Base-by-base conservation (phyloP, 164 flowering plant genomes). In the Berberis thunbergii region DNA sequence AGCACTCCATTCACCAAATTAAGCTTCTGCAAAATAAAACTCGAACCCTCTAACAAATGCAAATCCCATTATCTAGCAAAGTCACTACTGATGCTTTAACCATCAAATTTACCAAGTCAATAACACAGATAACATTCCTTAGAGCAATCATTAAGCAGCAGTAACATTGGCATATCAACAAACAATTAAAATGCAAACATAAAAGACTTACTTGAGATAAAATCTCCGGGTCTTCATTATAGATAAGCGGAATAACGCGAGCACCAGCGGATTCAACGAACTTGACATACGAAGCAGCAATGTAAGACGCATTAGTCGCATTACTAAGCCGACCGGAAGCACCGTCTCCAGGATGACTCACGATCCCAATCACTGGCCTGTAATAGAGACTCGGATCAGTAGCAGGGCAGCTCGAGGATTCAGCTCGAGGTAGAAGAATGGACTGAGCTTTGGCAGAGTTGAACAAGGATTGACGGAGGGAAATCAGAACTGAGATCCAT, bases 341-440 rank as follows among this genome's bases (percentile, higher is more conserved):
- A 40, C 99, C 97, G 44, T 95, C 99, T 4, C 99, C 97, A 4
- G 99, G 99, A 62, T 95, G 99, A 53, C 78, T 80, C n/a, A 95
- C 50, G 7, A 95, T 91, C 7, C 99, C 99, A 71, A 95, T 83
- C 45, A 95, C 96, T 48, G 99, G 99, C 54, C 86, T 70, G 72
- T 67, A 85, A 65, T 86, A 79, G 9, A 92, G 85, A 65, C 69
- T 70, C 4, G 86, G 77, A 64, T 86, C 83, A 2, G 78, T 75
- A 5, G 78, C 72, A 6, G 82, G 71, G 56, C 96, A 87, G 4
- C 65, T 46, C 46, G 70, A 49, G 42, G 65, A 41, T 2, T 63
- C 67, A 10, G 69, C 64, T 54, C 66, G 61, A 50, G 87, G 86
- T 8, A 84, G 69, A 4, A 79, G 76, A 54, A 84, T 70, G 55